Conservation (phyloP, 352 stramenopile genomes). For the Aphanomyces invadans region DNA sequence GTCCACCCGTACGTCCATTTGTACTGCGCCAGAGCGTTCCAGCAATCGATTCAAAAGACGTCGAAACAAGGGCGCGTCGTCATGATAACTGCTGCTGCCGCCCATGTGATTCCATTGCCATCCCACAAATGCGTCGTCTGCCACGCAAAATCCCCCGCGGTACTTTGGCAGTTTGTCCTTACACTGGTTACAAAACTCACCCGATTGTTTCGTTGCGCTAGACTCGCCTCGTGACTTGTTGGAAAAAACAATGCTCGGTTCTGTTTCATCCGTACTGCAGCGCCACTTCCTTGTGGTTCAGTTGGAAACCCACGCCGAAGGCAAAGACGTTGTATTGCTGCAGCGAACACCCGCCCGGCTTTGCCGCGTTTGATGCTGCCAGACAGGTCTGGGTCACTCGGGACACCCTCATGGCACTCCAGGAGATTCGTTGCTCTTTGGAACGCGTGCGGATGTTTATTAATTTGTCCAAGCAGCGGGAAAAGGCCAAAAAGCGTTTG, state of each 20-base stretch:
- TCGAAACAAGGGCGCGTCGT: not conserved
- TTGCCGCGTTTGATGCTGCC: slow-evolving; percentile 60
- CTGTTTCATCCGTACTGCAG: slow-evolving; percentile 20
- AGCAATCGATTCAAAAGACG: not conserved
- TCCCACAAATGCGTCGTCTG: slow-evolving; percentile 10
- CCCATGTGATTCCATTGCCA: too few species aligned
- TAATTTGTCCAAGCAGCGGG: slow-evolving; percentile 75
- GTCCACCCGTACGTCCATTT: slow-evolving; percentile 14
- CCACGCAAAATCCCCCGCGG: not conserved
- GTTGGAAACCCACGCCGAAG: slow-evolving; percentile 31
- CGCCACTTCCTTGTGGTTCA: not conserved
- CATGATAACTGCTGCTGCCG: too few species aligned
- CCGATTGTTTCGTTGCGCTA: not conserved
- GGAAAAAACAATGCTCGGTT: slow-evolving; percentile 16
- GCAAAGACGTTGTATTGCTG: slow-evolving; percentile 76
- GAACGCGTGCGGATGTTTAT: slow-evolving; percentile 78
- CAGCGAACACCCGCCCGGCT: slow-evolving; percentile 45
- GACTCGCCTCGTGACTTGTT: slow-evolving; percentile 15
- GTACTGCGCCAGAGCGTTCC: slow-evolving; percentile 20
- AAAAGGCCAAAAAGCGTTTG: slow-evolving; percentile 76
- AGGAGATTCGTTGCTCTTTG: slow-evolving; percentile 63
- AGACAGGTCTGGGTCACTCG: slow-evolving; percentile 71
- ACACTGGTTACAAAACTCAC: not conserved
- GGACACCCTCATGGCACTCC: slow-evolving; percentile 62
- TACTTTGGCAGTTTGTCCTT: not conserved